These are phyloP conservation scores for Fusarium abutilonis DNA, from an alignment of 2,329 filamentous ascomycete genomes.

Conservation along the genomic window DNA sequence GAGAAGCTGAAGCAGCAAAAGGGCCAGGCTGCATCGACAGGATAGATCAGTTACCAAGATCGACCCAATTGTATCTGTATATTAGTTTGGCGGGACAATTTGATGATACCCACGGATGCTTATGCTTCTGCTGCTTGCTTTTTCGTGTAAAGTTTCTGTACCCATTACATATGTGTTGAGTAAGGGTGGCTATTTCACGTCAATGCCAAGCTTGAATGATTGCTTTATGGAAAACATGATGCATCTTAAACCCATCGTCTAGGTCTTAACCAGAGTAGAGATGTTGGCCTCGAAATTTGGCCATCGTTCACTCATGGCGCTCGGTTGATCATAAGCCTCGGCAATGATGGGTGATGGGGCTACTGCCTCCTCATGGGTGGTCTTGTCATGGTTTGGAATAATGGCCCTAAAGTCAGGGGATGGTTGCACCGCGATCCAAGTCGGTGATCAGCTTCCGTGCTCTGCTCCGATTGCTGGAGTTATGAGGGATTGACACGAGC, in stretches of 20 bases:
- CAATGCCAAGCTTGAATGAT: background rate
- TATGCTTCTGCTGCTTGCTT: slow-evolving; percentile 6
- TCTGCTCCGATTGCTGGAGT: slow-evolving; percentile 15
- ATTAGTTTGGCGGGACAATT: slow-evolving; percentile 38
- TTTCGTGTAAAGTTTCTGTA: background rate
- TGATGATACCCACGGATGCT: slow-evolving; percentile 44
- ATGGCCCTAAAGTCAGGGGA: background rate
- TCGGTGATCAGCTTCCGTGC: background rate
- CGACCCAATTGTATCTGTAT: slow-evolving; percentile 30
- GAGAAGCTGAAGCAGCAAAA: slow-evolving; percentile 75
- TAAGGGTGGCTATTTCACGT: background rate
- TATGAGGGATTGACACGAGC: background rate
- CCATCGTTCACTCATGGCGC: too few relatives aligned
- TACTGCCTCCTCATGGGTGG: background rate
- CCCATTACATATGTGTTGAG: background rate
- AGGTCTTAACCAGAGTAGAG: background rate
- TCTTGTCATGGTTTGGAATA: background rate
- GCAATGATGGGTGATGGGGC: background rate
- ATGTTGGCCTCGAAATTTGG: background rate
- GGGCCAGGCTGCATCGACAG: slow-evolving; percentile 43
- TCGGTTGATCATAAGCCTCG: background rate
- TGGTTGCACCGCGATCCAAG: background rate
- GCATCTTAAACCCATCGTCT: background rate
- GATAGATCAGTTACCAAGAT: slow-evolving; percentile 3
- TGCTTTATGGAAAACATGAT: background rate